These are phyloP conservation scores for Colletotrichum truncatum DNA, from an alignment of 2,329 filamentous ascomycete species.

Conservation along the genomic window DNA sequence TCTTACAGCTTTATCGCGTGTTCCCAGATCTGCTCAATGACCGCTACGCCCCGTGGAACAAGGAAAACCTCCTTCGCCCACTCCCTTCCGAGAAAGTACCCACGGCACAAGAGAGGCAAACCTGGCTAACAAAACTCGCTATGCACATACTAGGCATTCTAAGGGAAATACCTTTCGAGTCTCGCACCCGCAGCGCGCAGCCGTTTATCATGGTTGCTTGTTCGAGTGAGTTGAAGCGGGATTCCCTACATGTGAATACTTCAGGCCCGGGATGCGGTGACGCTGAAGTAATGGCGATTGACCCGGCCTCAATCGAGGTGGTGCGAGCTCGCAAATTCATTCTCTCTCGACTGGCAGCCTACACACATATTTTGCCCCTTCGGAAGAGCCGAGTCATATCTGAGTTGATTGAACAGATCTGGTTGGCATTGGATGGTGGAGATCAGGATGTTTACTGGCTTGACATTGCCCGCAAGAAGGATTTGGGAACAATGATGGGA, in stretches of 20 bases:
- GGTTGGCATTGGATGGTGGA: slow-evolving; percentile 30
- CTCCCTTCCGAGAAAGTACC: slow-evolving; percentile 4
- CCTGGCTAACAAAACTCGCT: slow-evolving; percentile 32
- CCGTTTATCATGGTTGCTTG: slow-evolving; percentile 29
- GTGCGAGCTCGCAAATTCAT: slow-evolving; percentile 26
- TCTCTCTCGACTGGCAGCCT: slow-evolving; percentile 21
- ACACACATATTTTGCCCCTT: slow-evolving; percentile 29
- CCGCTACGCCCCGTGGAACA: slow-evolving; percentile 30
- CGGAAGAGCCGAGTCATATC: slow-evolving; percentile 28
- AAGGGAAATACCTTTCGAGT: slow-evolving; percentile 25
- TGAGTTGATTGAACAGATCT: slow-evolving; percentile 31
- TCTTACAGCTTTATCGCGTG: slow-evolving; percentile 34
- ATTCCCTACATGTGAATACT: neutral
- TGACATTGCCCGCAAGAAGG: slow-evolving; percentile 26
- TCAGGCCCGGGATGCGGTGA: fast-evolving
- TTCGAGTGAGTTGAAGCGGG: slow-evolving; percentile 28
- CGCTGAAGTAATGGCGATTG: neutral
- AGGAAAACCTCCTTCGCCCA: slow-evolving; percentile 5
- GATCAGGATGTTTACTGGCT: slow-evolving; percentile 32
- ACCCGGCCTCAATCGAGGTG: slow-evolving; percentile 26
- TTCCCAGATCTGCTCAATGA: slow-evolving; percentile 34
- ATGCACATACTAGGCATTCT: slow-evolving; percentile 31
- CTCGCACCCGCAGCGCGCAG: slow-evolving; percentile 22
- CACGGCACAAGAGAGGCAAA: slow-evolving; percentile 18
- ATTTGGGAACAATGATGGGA: slow-evolving; percentile 32